Evolutionary conservation across 306 rosid species (phyloP).

Genomic region (Dalbergia cultrata): DNA sequence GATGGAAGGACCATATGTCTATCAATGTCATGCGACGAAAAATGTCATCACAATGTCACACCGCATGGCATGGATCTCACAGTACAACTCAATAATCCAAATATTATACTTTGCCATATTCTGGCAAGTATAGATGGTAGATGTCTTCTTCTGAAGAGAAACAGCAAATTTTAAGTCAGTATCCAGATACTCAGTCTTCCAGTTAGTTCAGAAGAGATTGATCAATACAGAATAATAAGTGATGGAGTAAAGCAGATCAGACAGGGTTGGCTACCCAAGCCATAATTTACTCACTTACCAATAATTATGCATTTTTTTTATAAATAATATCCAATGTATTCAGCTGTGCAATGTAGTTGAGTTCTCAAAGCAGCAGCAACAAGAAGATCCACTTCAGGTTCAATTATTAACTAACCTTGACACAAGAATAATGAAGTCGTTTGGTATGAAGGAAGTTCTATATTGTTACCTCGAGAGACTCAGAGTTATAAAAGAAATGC

Average conservation of each 20-base stretch:
- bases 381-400: background rate
- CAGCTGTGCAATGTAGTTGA: background rate
- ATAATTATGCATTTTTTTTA: background rate
- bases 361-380: background rate
- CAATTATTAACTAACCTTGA: background rate
- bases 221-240: constrained; percentile 11
- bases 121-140: background rate
- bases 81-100: constrained; percentile 17
- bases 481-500: constrained; percentile 97
- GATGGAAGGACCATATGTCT: constrained; percentile 36
- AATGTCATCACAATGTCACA: constrained; percentile 11
- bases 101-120: background rate
- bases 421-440: background rate
- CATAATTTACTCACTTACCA: no score
- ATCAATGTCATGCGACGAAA: constrained; percentile 34
- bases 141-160: background rate
- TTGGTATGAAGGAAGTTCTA: constrained; percentile 7
- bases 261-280: constrained; percentile 16
- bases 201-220: constrained; percentile 18
- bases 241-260: background rate
- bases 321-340: background rate
- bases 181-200: background rate
- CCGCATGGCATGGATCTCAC: background rate
- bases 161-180: background rate
- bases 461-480: constrained; percentile 77